A percentile compares a stretch with the other conserved stretches of the same genome.
Conservation (phyloP, 2,329 filamentous ascomycete species). For the Dactylella cylindrospora region DNA sequence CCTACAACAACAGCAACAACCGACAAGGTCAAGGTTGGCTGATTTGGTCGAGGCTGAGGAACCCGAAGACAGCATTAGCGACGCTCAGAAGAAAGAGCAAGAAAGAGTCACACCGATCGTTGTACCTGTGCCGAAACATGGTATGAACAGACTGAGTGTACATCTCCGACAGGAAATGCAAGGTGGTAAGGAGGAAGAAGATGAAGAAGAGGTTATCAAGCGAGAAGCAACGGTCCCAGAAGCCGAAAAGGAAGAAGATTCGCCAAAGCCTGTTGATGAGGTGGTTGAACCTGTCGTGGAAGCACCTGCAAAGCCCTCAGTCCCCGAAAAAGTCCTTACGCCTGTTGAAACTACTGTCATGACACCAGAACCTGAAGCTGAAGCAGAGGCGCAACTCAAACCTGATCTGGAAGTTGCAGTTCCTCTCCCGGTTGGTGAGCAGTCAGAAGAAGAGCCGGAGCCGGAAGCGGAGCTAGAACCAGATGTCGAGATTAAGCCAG, state of each 20-base stretch:
- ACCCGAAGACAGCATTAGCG: conserved; percentile 9
- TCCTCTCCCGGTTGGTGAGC: conserved; percentile 12
- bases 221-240: conserved; percentile 32
- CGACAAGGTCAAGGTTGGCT: conserved; percentile 14
- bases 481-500: conserved; percentile 7
- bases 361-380: conserved; percentile 22
- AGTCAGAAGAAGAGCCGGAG: conserved; percentile 13
- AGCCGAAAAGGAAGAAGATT: conserved; percentile 22
- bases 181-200: conserved; percentile 46
- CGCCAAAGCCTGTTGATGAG: no score
- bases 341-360: conserved; percentile 13
- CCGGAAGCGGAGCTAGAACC: conserved; percentile 35
- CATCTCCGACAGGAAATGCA: conserved; percentile 48
- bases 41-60: conserved; percentile 37
- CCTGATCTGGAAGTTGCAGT: conserved; percentile 4
- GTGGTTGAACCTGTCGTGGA: background rate
- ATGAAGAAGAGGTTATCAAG: conserved; percentile 34
- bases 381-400: background rate
- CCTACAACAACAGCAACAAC: conserved; percentile 35
- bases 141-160: conserved; percentile 48
- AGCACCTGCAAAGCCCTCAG: background rate
- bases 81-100: conserved; percentile 1
- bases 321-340: conserved; percentile 18
- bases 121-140: conserved; percentile 49
- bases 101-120: conserved; percentile 43